Evolutionary conservation across 2,329 filamentous ascomycete genomes (phyloP).

Genomic region (Mollisiaceae sp.): DNA sequence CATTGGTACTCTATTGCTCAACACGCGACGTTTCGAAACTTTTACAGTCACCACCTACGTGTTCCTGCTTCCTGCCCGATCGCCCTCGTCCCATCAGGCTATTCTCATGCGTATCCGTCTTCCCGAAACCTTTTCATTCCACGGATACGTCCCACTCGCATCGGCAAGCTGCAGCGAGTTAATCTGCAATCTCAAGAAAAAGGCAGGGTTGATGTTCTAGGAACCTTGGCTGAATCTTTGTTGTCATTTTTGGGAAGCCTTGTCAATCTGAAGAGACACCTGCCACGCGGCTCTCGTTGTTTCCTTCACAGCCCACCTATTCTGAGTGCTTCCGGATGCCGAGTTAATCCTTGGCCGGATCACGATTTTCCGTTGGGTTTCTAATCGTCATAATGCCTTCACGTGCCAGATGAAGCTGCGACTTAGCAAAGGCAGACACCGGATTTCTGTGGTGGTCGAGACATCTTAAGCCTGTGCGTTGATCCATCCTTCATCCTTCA

Average conservation of each 20-base stretch:
- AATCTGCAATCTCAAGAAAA: background rate
- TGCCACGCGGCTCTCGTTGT: slow-evolving; percentile 1
- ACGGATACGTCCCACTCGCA: background rate
- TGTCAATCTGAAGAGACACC: background rate
- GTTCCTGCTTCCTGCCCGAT: slow-evolving; percentile 4
- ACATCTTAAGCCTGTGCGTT: background rate
- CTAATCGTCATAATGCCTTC: background rate
- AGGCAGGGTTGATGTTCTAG: background rate
- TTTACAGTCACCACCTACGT: background rate
- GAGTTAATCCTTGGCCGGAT: slow-evolving; percentile 1
- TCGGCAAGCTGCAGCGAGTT: background rate
- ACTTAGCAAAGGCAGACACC: background rate
- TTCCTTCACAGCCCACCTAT: slow-evolving; percentile 11
- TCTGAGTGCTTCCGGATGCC: background rate
- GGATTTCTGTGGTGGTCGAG: background rate
- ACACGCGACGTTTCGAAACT: slow-evolving; percentile 5
- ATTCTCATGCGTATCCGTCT: background rate
- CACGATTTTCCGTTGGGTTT: slow-evolving; percentile 7
- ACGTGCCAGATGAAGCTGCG: background rate
- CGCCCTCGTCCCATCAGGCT: background rate
- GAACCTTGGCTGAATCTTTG: background rate
- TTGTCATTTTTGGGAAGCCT: slow-evolving; percentile 1
- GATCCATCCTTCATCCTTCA: background rate
- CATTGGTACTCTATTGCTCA: background rate
- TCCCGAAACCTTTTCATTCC: background rate